These are phyloP conservation scores for Zygotorulaspora sp. DNA, from an alignment of 805 yeast genomes.

Conservation along the genomic window DNA sequence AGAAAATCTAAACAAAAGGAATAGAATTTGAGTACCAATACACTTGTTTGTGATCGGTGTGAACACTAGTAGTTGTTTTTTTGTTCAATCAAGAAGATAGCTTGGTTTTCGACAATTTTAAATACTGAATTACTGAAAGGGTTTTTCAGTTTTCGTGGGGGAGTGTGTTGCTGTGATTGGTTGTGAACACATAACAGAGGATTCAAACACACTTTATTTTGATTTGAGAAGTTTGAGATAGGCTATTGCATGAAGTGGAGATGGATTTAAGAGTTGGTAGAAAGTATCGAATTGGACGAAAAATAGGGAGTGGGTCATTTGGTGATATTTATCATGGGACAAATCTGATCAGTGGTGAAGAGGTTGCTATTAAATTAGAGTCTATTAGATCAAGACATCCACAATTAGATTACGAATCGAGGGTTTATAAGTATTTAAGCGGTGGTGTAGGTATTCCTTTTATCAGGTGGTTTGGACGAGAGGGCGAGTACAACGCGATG, in stretches of 20 bases:
- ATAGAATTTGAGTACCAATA: neutral
- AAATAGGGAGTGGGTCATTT: constrained; percentile 95
- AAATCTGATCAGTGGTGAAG: constrained; percentile 92
- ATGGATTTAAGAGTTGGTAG: constrained; percentile 88
- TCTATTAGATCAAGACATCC: constrained; percentile 90
- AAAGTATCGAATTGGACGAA: constrained; percentile 88
- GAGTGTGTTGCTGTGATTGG: too few relatives aligned
- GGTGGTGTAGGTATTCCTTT: constrained; percentile 98
- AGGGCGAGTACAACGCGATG: constrained; percentile 94
- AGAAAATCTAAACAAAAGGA: neutral
- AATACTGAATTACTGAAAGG: too few relatives aligned
- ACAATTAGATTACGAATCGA: constrained; percentile 93
- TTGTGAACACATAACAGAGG: too few relatives aligned
- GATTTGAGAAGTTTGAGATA: neutral
- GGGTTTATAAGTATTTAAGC: constrained; percentile 87
- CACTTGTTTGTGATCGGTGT: neutral
- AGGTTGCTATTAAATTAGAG: constrained; percentile 94
- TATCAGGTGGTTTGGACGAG: constrained; percentile 95
- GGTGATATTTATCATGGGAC: constrained; percentile 95
- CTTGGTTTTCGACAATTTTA: too few relatives aligned
- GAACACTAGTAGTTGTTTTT: too few relatives aligned
- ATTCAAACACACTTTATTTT: too few relatives aligned
- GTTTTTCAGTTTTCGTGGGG: too few relatives aligned
- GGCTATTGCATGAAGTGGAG: neutral
- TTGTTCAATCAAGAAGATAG: too few relatives aligned